These are phyloP conservation scores for Candolleomyces efflorescens DNA, from an alignment of 768 basidiomycete genomes.

Conservation along the genomic window DNA sequence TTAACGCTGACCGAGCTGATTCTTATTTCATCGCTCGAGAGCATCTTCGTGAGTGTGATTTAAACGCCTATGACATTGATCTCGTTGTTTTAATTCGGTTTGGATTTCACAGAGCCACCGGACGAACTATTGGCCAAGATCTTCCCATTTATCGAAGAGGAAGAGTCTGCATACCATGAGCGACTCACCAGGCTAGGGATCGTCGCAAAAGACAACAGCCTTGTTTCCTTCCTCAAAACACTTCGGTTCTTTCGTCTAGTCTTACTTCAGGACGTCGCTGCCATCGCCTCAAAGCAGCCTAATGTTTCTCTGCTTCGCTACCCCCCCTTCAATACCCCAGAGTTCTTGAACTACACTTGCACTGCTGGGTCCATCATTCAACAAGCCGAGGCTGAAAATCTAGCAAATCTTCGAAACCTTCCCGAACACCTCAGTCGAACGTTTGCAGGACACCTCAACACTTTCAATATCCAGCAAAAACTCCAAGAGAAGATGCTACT, in stretches of 20 bases:
- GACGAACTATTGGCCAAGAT: neutral
- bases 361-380: neutral
- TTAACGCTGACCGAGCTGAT: neutral
- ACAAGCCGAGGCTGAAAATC: neutral
- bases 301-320: neutral
- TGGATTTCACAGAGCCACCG: neutral
- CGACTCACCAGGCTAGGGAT: neutral
- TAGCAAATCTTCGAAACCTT: neutral
- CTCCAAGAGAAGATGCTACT: neutral
- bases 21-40: neutral
- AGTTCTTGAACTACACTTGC: neutral
- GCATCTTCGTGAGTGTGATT: neutral
- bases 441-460: neutral
- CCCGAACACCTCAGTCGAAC: neutral
- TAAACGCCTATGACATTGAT: too few relatives aligned
- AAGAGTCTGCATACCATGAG: neutral
- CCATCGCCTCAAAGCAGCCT: neutral
- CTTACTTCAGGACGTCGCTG: neutral
- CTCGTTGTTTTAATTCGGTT: too few relatives aligned
- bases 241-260: neutral
- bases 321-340: neutral
- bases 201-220: neutral
- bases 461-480: neutral
- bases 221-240: neutral
- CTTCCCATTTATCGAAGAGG: neutral